A percentile compares a stretch with the other conserved stretches of the same genome.
Conservation (phyloP, 768 basidiomycete species). For the Tylopilus cervinicoccineus region DNA sequence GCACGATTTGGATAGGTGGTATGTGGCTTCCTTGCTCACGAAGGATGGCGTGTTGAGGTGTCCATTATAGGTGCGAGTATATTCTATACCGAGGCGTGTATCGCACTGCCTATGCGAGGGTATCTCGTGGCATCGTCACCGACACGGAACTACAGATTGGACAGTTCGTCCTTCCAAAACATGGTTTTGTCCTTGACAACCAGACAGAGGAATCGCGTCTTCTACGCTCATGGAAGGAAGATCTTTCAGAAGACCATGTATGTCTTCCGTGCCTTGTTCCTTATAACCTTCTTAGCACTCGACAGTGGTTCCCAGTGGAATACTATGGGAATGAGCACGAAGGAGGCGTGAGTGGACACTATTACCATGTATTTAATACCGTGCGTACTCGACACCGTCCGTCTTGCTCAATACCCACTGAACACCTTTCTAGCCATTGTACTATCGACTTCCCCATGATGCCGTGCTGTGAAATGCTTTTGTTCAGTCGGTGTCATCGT, state of each 20-base stretch:
- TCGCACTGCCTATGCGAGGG: conserved; percentile 75
- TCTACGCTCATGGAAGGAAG: conserved; percentile 61
- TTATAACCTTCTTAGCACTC: conserved; percentile 1
- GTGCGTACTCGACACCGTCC: conserved; percentile 35
- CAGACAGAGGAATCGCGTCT: conserved; percentile 63
- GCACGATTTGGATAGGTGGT: conserved; percentile 71
- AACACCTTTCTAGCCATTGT: conserved; percentile 40
- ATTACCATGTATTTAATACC: conserved; percentile 73
- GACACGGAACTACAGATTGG: conserved; percentile 90
- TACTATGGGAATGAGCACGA: conserved; percentile 54
- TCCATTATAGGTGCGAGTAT: conserved; percentile 73
- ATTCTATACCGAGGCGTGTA: conserved; percentile 81
- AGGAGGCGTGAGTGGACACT: conserved; percentile 67
- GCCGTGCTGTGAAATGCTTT: conserved; percentile 34
- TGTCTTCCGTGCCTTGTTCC: conserved; percentile 20
- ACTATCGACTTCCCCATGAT: conserved; percentile 46
- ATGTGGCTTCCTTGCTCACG: conserved; percentile 8
- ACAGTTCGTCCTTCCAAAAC: conserved; percentile 72
- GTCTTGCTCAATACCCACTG: background rate
- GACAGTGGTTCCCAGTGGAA: conserved; percentile 73
- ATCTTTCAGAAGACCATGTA: conserved; percentile 61
- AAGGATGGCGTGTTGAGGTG: background rate
- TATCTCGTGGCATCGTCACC: conserved; percentile 80
- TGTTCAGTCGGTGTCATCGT: conserved; percentile 6
- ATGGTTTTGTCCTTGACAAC: conserved; percentile 50